Base-by-base conservation (phyloP, 1,139 yeast species). In the Suhomyces wounanorum region DNA sequence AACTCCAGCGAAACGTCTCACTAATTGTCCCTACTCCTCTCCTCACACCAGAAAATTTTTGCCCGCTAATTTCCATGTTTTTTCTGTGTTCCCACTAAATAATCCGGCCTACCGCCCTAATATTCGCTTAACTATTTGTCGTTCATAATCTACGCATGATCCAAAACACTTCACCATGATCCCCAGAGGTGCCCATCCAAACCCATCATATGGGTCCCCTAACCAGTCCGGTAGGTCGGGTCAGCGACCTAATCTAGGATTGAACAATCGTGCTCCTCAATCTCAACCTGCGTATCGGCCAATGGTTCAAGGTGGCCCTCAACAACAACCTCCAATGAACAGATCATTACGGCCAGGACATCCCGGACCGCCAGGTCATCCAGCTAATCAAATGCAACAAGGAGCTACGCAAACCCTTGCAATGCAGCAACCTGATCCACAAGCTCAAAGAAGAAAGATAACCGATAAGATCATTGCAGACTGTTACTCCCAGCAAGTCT, bases 381-480 rank as follows among this genome's bases (percentile, higher is more conserved):
- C 37, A 14, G 37, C 11, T 6, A 10, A 23, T 23, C 40, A 37
- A 13, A 18, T 50, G 45, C n/a, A 40, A 44, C 51, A 25, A 47
- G 45, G 43, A 11, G 9, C 47, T 11, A 14, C 42, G 8, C 42
- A 31, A 7, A 18, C n/a, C 23, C 13, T 9, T 17, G 33, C 33
- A 8, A 40, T 33, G 37, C 37, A 33, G n/a, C 37, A 36, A 23
- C 25, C 31, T 33, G 45, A 37, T 45, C 50, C 39, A 41, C 47
- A 25, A 35, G 45, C 30, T 48, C 52, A 41, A 46, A 45, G 31
- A 9, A 16, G 44, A 17, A 37, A 21, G 44, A 54, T 59, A 1
- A 60, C 70, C 25, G 77, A 73, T 48, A 75, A 74, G 54, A 61
- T 77, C 45, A 66, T 67, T 23, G 64, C 66, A n/a, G 80, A 75